Percentiles rank a stretch among this genome's conserved stretches.
Evolutionary conservation across 2,329 filamentous ascomycete genomes (phyloP).

Genomic region (Parastagonospora nodorum): DNA sequence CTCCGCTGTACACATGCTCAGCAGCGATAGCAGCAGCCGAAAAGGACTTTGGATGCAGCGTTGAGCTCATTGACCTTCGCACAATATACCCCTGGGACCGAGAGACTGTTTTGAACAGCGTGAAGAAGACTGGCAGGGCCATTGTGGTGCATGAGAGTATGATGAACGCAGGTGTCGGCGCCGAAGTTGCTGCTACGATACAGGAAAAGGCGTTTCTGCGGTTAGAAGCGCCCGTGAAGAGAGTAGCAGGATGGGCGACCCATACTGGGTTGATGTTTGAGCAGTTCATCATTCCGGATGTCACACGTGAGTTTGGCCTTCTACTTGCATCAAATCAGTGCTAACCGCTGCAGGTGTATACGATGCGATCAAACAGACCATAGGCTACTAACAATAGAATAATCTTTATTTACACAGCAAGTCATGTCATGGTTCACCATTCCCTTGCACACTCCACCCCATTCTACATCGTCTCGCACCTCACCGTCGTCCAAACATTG

Average conservation of each 20-base stretch:
- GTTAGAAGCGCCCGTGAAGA: constrained; percentile 81
- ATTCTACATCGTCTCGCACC: constrained; percentile 26
- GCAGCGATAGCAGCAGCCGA: constrained; percentile 76
- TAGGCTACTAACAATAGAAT: constrained; percentile 47
- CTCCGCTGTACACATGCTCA: constrained; percentile 83
- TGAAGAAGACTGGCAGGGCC: constrained; percentile 82
- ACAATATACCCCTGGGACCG: constrained; percentile 94
- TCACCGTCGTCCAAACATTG: constrained; percentile 36
- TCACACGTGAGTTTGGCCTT: constrained; percentile 70
- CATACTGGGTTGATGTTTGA: constrained; percentile 82
- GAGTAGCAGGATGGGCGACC: constrained; percentile 88
- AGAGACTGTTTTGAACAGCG: constrained; percentile 77
- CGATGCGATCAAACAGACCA: constrained; percentile 53
- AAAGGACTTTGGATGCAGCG: constrained; percentile 73
- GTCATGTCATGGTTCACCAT: too few relatives aligned
- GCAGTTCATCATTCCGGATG: constrained; percentile 73
- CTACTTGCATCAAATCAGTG: background rate
- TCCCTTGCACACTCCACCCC: background rate
- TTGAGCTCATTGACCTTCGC: constrained; percentile 85
- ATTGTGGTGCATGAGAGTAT: constrained; percentile 92
- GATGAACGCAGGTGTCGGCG: constrained; percentile 86
- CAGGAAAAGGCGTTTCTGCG: constrained; percentile 85
- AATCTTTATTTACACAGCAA: too few relatives aligned
- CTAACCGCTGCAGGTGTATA: constrained; percentile 48
- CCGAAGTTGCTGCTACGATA: constrained; percentile 85